Base-by-base conservation (phyloP, 176 grass and related monocot species). In the Calamus simplicifolius region DNA sequence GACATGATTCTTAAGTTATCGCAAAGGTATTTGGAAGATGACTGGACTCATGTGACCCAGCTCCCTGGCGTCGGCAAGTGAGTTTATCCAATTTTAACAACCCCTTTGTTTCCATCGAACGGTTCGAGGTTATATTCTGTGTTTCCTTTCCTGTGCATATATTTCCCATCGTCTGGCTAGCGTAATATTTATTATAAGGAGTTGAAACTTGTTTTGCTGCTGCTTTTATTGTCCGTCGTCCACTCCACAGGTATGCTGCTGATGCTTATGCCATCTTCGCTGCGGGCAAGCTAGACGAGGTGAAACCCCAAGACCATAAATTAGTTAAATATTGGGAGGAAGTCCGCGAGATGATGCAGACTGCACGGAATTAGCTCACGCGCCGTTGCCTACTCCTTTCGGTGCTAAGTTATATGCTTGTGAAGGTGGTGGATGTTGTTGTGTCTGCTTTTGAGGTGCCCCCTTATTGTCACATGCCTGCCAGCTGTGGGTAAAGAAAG, bases 211-310 rank as follows among this genome's bases (percentile, higher is more conserved):
- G 0, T 19, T 50, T 57, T 49, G 23, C 2, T 59, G 23, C 50
- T 50, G n/a, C n/a, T n/a, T n/a, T n/a, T n/a, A n/a, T 18, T 6
- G 4, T 23, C 1, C 3, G 4, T 23, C 1, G 21, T 54, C 48
- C 19, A 26, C 16, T 49, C 25, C 53, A 67, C 65, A 88, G 89
- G 81, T 95, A 95, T 61, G 89, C 78, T 1, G 89, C 84, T 59
- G 89, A 95, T 88, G 89, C 89, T 25, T 88, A 88, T 5, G 89
- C 84, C 21, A 95, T 88, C 68, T 95, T 88, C 27, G 88, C 85
- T 73, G 75, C 54, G 26, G 89, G 89, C 38, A 85, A 49, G 68
- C 72, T 78, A 31, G 68, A 27, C 14, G 71, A 85, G 38, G 78
- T 95, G 21, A 29, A 61, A 19, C 89, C 89, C 26, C 6, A 73